phyloP scores from a whole-genome alignment of 495 filamentous ascomycete genomes.

The Chaetomium fimeti region DNA sequence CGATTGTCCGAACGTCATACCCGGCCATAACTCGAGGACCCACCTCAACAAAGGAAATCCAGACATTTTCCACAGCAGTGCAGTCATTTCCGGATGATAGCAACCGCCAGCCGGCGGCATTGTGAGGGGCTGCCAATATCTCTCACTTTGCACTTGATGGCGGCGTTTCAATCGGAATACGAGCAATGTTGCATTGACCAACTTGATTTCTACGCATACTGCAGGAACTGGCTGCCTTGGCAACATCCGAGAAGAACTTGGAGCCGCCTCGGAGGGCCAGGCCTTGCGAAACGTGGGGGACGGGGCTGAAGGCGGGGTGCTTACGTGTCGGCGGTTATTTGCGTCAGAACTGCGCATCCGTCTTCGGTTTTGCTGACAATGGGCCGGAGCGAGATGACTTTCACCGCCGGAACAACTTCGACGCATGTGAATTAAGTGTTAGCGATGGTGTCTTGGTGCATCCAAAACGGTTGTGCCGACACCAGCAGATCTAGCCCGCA shows the following conservation, averaged over 20 bases:
- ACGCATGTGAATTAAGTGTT: neutral
- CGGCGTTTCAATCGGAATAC: conserved; percentile 6
- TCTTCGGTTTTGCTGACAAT: neutral
- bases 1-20: neutral
- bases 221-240: conserved; percentile 14
- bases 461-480: neutral
- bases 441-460: neutral
- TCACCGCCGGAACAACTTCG: no score
- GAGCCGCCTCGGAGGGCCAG: neutral
- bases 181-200: conserved; percentile 8
- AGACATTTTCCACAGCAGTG: neutral
- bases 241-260: neutral
- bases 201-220: neutral
- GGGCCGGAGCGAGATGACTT: no score
- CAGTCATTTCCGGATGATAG: neutral
- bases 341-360: neutral
- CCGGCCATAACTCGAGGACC: neutral
- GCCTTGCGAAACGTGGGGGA: conserved; percentile 10
- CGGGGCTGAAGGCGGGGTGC: conserved; percentile 10
- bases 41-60: no score
- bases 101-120: neutral
- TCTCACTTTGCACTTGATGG: neutral
- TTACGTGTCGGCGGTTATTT: conserved; percentile 13
- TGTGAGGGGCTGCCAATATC: neutral
- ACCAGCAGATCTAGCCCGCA: neutral